These are phyloP conservation scores for Cicer judaicum DNA, from an alignment of 306 rosid species.

Conservation along the genomic window DNA sequence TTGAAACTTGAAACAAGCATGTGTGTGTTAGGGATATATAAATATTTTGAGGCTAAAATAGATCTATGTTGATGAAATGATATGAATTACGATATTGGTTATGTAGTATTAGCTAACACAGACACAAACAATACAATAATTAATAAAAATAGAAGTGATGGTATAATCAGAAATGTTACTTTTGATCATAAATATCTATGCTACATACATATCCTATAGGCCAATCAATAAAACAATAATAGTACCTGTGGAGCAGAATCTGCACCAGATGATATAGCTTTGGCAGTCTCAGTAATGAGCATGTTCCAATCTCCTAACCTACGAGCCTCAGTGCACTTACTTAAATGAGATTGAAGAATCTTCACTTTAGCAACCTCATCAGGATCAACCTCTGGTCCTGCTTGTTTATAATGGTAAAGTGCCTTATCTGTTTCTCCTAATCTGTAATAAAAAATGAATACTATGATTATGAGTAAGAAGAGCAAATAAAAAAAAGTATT, in stretches of 20 bases:
- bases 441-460: constrained; percentile 41
- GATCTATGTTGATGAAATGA: too few species aligned
- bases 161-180: too few species aligned
- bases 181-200: too few species aligned
- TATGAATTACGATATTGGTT: too few species aligned
- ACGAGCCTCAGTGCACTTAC: constrained; percentile 78
- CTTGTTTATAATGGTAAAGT: too few species aligned
- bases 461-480: neutral
- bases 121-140: too few species aligned
- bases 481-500: neutral
- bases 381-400: constrained; percentile 83
- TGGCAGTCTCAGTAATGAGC: constrained; percentile 55
- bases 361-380: constrained; percentile 76
- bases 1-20: neutral
- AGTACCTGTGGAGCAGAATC: constrained; percentile 86
- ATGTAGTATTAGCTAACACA: too few species aligned
- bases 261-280: constrained; percentile 63
- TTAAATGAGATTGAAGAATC: constrained; percentile 62
- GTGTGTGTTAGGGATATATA: neutral
- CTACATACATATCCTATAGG: too few species aligned
- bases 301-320: constrained; percentile 83
- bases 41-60: too few species aligned
- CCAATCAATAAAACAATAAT: neutral
- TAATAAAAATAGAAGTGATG: too few species aligned
- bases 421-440: constrained; percentile 87